Evolutionary conservation across 805 yeast species (phyloP), one percentile per base, ranked within the genome.

Genomic region (Kuraishia hungarica): DNA sequence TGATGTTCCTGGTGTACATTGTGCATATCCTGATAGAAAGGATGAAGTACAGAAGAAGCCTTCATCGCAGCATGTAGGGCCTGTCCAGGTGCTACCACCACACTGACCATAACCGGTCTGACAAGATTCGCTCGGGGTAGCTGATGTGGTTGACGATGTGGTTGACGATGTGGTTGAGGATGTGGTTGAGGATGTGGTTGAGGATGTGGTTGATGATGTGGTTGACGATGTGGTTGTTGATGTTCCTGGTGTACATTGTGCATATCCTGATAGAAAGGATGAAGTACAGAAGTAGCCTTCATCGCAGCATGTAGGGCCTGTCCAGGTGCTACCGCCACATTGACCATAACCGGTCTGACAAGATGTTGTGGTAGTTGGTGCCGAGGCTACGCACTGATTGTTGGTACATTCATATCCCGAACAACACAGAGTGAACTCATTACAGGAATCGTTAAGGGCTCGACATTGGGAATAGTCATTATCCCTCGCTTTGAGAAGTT

Each of bases 241-340:
- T 3, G 51, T 23, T 49, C 20, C 51, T 6, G 51, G 51, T 7
- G 24, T 23, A 23, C 35, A 23, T 23, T 23, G 28, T 23, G 35
- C 35, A n/a, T n/a, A n/a, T n/a, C n/a, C n/a, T n/a, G n/a, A 11
- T 22, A n/a, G 22, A 4, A 8, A 2, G 17, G 20, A 17, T 24
- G 15, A 49, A 8, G 2, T 10, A 24, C 28, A 49, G 2, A 7
- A 8, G 21, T 23, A 24, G 13, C 51, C 51, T 22, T 20, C 20
- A 10, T 10, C 35, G 15, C 51, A 49, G 51, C 51, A 47, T 11
- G 51, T 49, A n/a, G 51, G 35, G 15, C 51, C 35, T 23, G 51
- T 8, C 20, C 20, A 22, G 4, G 35, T 35, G 4, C 10, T 22
- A 4, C 35, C 51, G n/a, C 26, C 20, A 8, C 35, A 23, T 22